Evolutionary conservation across 2,329 filamentous ascomycete species (phyloP), one percentile per base, ranked within the genome.

Genomic region (Lasiodiplodia citricola): DNA sequence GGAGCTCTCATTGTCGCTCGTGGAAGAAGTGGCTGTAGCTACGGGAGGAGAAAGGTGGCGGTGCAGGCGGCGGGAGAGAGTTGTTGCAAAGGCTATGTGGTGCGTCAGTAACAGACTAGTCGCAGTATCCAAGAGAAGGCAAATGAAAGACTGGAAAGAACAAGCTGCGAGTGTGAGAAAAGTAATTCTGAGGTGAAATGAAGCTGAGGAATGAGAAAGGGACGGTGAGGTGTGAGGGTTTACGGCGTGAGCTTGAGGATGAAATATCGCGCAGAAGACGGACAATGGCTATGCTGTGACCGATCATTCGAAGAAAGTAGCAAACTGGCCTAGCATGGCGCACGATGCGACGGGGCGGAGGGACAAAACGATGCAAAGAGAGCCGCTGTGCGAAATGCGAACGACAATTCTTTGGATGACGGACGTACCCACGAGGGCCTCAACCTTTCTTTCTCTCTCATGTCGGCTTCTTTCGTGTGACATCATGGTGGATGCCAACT

Each of bases 401-500:
- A 28, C 13, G 10, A 16, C 4, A 4, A 23, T 16, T 25, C 14
- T 37, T 6, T 18, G 28, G 7, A 18, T 6, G 14, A 13, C 18
- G 7, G 6, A 52, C 60, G n/a, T 55, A 56, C 63, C 63, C 4
- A 66, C 21, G 37, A 66, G 63, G 1, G 71, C 56, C 25, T 75
- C 77, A 4, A 80, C 67, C 69, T 77, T 79, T 70, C 75, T 79
- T 47, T 81, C 79, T 16, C 77, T 78, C 70, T 80, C 79, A 10
- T 28, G 73, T 72, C 69, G 73, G 51, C 2, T 47, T 25, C 55
- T 68, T 37, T 2, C 21, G 13, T 41, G 44, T 11, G 56, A 54
- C 1, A 25, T 54, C 66, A 68, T 68, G 10, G 18, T 25, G 47
- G 31, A 5, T 16, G 57, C 35, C 16, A 38, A 23, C 10, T 16